Base-by-base conservation (phyloP, 2,329 filamentous ascomycete genomes). In the Arachnomyces sp. region DNA sequence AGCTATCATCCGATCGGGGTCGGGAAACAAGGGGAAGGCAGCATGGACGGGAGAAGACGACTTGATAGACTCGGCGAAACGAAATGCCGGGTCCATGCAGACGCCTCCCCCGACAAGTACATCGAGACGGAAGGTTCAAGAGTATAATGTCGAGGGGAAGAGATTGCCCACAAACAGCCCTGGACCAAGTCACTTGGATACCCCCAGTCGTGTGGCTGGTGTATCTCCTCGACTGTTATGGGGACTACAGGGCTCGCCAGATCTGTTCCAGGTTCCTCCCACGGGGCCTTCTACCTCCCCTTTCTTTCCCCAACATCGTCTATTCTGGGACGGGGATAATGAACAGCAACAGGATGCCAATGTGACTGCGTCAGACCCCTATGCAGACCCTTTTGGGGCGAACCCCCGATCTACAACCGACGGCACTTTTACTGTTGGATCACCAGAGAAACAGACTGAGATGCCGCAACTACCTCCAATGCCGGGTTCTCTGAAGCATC, bases 21-120 rank as follows among this genome's bases (percentile, higher is more conserved):
- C 47, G 18, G 14, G 41, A 12, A 51, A 48, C 32, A 52, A 45
- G 43, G 48, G 43, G 14, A 55, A 50, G 42, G 38, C 32, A 16
- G 46, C 45, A 25, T 5, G 20, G 9, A 25, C 20, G 20, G 20
- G 20, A 25, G 54, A 58, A 14, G 54, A 57, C 15, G 56, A 53
- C 12, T 56, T 58, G 12, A 52, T 59, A 34, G 57, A 56, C 33
- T 61, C 61, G 9, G 54, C 58, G 43, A 65, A 61, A 38, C 45
- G 43, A 39, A 67, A 64, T 7, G 65, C 65, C 18, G 64, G 64
- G 28, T 66, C 64, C 11, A 77, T 79, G 65, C 76, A 79, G 57
- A 80, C 76, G 9, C 76, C 76, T 28, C 76, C 76, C 36, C 76
- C 76, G 2, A 79, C 75, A 17, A 68, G 76, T 57, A 74, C 73